Base-by-base conservation (phyloP, 2,329 filamentous ascomycete genomes). In the Xylariaceae sp. region DNA sequence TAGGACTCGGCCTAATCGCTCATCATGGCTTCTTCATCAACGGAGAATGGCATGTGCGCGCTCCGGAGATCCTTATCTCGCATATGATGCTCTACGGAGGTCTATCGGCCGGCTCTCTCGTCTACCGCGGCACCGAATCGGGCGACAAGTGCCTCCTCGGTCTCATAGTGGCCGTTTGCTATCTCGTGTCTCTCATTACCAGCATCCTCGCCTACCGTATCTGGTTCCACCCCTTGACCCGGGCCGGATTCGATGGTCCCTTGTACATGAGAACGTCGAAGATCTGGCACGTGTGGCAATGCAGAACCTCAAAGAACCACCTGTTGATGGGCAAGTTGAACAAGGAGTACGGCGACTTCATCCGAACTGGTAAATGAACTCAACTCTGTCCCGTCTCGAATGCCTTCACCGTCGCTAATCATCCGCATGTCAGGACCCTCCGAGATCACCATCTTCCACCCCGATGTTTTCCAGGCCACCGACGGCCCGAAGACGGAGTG, bases 161-260 rank as follows among this genome's bases (percentile, higher is more conserved):
- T 49, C 5, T 46, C 54, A 1, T 37, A 9, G 5, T 6, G 12
- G 12, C 8, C 35, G 12, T 3, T 37, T 37, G 35, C 35, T 37
- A 37, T 37, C 35, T 37, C 35, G 35, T 37, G 35, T 6, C 35
- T 7, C 57, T 65, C 4, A 32, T 63, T 5, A 34, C 42, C 6
- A 74, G 72, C 55, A 72, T 74, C 19, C 29, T 66, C 6, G 51
- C 71, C n/a, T 72, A 76, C 60, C 67, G 74, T 12, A 53, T 65
- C 2, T 53, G 4, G 3, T 74, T 73, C 55, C 74, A 75, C 51
- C 70, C 69, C 3, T 62, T 74, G 8, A 65, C 35, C 5, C 8
- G 61, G n/a, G 54, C 56, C 37, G 58, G 60, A 58, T 73, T 75
- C 40, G 67, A 66, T 1, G 73, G 74, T 0, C 74, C 74, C 1